phyloP scores from a whole-genome alignment of 345 rosid species.

The Capsella bursapastoris region DNA sequence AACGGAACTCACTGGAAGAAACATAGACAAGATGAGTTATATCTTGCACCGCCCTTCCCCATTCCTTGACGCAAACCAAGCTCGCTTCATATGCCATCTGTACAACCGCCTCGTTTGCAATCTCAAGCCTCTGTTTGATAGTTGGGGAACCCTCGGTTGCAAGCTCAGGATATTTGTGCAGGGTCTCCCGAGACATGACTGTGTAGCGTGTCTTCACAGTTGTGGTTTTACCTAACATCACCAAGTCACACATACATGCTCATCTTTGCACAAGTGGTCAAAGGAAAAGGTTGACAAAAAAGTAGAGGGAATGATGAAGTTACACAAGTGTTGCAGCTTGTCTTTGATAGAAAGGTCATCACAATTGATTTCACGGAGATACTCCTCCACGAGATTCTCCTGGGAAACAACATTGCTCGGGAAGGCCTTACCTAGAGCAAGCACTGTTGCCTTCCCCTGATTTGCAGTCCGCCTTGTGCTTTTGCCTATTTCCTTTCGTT shows the following conservation, averaged over 20 bases:
- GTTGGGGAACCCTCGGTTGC: slow-evolving; percentile 81
- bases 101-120: slow-evolving; percentile 83
- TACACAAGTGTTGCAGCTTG: slow-evolving; percentile 84
- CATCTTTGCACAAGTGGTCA: slow-evolving; percentile 6
- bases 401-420: slow-evolving; percentile 78
- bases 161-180: slow-evolving; percentile 82
- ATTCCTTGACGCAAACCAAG: slow-evolving; percentile 75
- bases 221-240: slow-evolving; percentile 72
- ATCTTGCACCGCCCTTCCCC: slow-evolving; percentile 74
- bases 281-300: not conserved
- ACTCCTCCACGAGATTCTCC: slow-evolving; percentile 86
- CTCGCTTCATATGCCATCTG: slow-evolving; percentile 88
- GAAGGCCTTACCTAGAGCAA: slow-evolving; percentile 92
- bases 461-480: slow-evolving; percentile 50
- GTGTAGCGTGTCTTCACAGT: slow-evolving; percentile 94
- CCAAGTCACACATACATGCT: slow-evolving; percentile 22
- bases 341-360: slow-evolving; percentile 68
- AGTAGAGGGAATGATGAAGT: slow-evolving; percentile 29
- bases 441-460: slow-evolving; percentile 84
- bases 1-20: slow-evolving; percentile 87
- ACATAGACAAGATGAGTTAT: slow-evolving; percentile 91
- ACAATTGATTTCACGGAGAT: slow-evolving; percentile 78
- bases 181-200: slow-evolving; percentile 86
- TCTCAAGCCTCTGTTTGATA: slow-evolving; percentile 81
- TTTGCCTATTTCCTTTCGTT: slow-evolving; percentile 18